Conservation (phyloP, 73 alveolate genomes). For the Uronychia binucleata region DNA sequence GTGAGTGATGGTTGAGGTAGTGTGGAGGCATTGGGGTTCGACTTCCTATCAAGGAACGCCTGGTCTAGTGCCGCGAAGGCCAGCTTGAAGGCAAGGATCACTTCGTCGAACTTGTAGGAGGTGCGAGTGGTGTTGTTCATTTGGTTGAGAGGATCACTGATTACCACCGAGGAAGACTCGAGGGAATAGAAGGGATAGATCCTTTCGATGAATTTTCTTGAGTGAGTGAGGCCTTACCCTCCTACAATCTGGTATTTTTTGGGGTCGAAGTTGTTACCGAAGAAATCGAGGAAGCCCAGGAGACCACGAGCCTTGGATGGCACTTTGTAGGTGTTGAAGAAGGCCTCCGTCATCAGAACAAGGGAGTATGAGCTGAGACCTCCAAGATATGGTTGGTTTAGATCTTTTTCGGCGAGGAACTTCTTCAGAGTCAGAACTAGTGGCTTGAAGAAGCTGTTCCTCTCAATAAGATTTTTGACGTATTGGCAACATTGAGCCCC, state of each 20-base stretch:
- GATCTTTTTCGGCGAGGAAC: slow-evolving; percentile 13
- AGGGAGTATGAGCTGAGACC: slow-evolving; percentile 46
- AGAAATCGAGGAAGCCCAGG: slow-evolving; percentile 31
- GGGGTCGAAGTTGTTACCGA: slow-evolving; percentile 45
- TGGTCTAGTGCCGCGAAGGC: neutral
- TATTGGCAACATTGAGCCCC: neutral
- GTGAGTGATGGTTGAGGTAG: too few species aligned
- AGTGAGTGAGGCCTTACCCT: neutral
- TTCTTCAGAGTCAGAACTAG: slow-evolving; percentile 31
- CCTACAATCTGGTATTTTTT: neutral
- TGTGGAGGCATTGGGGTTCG: slow-evolving; percentile 1
- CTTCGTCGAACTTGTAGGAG: slow-evolving; percentile 35
- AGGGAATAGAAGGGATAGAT: neutral
- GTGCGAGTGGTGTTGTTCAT: slow-evolving; percentile 40
- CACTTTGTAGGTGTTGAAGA: slow-evolving; percentile 8
- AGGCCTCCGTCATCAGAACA: slow-evolving; percentile 40
- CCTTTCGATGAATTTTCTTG: neutral
- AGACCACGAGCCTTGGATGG: slow-evolving; percentile 16
- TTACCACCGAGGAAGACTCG: neutral
- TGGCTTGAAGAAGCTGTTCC: slow-evolving; percentile 6
- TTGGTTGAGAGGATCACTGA: slow-evolving; percentile 35
- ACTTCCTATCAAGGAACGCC: neutral
- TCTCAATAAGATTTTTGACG: neutral
- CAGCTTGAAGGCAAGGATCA: neutral
- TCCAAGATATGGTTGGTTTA: slow-evolving; percentile 46